phyloP scores from a whole-genome alignment of 1,284 basidiomycete genomes.

The Vanrija sp. region DNA sequence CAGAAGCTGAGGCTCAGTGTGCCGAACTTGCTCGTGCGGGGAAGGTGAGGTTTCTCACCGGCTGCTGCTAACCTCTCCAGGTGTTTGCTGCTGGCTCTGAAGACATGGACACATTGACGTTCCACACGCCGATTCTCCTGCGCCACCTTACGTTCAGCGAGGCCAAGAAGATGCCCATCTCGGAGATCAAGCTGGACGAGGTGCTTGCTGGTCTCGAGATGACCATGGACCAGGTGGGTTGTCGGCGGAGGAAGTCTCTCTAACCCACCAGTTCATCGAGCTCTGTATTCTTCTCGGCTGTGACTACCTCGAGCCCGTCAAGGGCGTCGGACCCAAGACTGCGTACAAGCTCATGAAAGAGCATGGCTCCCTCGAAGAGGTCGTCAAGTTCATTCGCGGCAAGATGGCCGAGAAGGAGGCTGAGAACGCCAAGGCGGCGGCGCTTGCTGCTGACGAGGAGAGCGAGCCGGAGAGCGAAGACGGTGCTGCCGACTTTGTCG shows the following conservation, averaged over 20 bases:
- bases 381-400: constrained; percentile 76
- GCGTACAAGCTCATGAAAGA: constrained; percentile 91
- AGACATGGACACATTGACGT: constrained; percentile 99
- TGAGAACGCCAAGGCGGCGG: constrained; percentile 38
- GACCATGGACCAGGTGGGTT: constrained; percentile 76
- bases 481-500: constrained; percentile 22
- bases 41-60: constrained; percentile 58
- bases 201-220: constrained; percentile 86
- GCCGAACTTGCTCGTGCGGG: constrained; percentile 93
- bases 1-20: constrained; percentile 98
- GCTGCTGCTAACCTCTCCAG: constrained; percentile 47
- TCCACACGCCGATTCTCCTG: constrained; percentile 83
- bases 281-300: constrained; percentile 96
- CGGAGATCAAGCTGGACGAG: constrained; percentile 78
- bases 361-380: constrained; percentile 69
- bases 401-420: constrained; percentile 59
- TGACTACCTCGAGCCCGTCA: constrained; percentile 77
- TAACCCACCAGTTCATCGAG: constrained; percentile 74
- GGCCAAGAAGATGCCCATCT: constrained; percentile 96
- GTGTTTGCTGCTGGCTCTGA: constrained; percentile 96
- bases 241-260: background rate
- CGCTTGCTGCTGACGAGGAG: constrained; percentile 23
- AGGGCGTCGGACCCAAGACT: constrained; percentile 63
- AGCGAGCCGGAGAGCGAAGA: constrained; percentile 42
- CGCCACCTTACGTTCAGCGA: constrained; percentile 99